Conservation (phyloP, 768 basidiomycete genomes). For the Chalciporus piperatus region DNA sequence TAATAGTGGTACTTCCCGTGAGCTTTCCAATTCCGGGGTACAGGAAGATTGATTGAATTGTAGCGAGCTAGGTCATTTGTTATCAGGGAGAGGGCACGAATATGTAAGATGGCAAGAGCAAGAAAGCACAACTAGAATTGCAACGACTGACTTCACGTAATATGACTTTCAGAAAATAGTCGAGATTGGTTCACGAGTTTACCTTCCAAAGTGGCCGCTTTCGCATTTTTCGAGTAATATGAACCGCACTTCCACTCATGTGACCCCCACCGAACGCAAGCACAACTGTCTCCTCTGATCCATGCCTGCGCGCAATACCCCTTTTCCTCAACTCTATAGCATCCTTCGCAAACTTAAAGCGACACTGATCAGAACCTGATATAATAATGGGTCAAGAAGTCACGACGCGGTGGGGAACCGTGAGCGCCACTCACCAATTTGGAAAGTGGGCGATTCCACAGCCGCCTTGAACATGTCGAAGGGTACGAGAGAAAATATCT, state of each 20-base stretch:
- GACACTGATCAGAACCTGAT: slow-evolving; percentile 76
- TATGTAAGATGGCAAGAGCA: slow-evolving; percentile 21
- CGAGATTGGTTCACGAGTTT: slow-evolving; percentile 57
- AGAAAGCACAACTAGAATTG: slow-evolving; percentile 14
- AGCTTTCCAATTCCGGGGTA: slow-evolving; percentile 12
- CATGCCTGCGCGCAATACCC: slow-evolving; percentile 65
- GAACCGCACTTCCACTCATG: slow-evolving; percentile 71
- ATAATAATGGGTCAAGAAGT: slow-evolving; percentile 13
- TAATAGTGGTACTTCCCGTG: slow-evolving; percentile 25
- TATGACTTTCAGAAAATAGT: slow-evolving; percentile 12
- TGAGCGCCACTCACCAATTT: slow-evolving; percentile 56
- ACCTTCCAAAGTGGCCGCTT: slow-evolving; percentile 81
- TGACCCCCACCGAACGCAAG: slow-evolving; percentile 79
- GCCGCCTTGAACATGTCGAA: slow-evolving; percentile 87
- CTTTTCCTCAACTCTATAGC: slow-evolving; percentile 81
- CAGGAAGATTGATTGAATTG: not conserved
- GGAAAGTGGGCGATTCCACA: slow-evolving; percentile 75
- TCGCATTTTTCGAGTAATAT: slow-evolving; percentile 84
- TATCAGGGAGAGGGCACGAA: slow-evolving; percentile 8
- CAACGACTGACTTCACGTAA: slow-evolving; percentile 29
- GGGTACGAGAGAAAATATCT: slow-evolving; percentile 75
- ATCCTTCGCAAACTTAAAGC: slow-evolving; percentile 92
- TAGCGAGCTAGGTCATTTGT: not conserved
- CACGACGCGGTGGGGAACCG: slow-evolving; percentile 3
- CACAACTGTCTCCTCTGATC: slow-evolving; percentile 88